Evolutionary conservation across 805 yeast genomes (phyloP).

Genomic region (Yarrowia bubula): DNA sequence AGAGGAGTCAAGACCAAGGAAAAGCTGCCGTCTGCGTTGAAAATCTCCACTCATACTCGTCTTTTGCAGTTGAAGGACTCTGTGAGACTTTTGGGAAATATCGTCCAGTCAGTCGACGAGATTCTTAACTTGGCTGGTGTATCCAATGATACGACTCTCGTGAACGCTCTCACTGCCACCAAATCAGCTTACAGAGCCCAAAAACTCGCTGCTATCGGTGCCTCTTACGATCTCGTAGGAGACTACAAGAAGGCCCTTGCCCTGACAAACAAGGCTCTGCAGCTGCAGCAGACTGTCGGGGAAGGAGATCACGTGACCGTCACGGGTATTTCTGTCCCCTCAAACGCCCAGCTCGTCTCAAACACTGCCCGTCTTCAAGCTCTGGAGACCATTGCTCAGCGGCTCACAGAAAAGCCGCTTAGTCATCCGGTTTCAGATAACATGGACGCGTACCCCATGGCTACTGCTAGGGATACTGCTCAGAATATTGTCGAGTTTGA

Average conservation of each 20-base stretch:
- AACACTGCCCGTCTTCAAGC: constrained; percentile 17
- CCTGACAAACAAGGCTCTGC: constrained; percentile 32
- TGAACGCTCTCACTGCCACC: constrained; percentile 52
- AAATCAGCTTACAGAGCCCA: constrained; percentile 48
- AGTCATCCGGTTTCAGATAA: constrained; percentile 46
- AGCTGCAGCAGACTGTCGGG: constrained; percentile 21
- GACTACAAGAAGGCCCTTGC: constrained; percentile 39
- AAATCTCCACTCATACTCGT: constrained; percentile 28
- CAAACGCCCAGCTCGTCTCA: neutral
- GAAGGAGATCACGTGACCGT: neutral
- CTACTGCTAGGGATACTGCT: constrained; percentile 35
- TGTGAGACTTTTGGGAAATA: constrained; percentile 50
- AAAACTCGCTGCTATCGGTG: constrained; percentile 48
- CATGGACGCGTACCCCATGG: constrained; percentile 43
- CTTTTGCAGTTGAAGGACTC: constrained; percentile 40
- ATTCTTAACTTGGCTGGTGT: constrained; percentile 88
- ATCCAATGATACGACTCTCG: constrained; percentile 72
- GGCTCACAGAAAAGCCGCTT: neutral
- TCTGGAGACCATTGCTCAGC: constrained; percentile 15
- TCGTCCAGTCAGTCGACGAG: constrained; percentile 54
- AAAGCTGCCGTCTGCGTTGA: constrained; percentile 22
- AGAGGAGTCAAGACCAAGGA: constrained; percentile 27
- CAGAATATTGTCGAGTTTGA: constrained; percentile 38
- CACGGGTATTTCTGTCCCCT: constrained; percentile 14
- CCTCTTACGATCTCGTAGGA: constrained; percentile 37